Evolutionary conservation across 306 rosid genomes (phyloP), one percentile per base, ranked within the genome.

Genomic region (Calophaca sinica): DNA sequence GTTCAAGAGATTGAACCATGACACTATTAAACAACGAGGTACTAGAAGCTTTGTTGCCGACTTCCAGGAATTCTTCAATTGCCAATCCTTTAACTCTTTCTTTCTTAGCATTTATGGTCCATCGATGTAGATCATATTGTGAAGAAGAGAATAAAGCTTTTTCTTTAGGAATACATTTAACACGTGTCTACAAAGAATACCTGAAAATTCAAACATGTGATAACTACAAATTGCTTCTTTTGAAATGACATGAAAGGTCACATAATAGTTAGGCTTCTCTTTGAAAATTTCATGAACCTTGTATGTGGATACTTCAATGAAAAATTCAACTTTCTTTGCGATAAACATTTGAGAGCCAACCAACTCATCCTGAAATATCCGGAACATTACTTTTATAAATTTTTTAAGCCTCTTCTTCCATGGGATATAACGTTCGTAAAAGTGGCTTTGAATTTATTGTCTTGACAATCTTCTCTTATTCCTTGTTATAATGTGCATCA

Each of bases 151-250:
- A n/a, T 12, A 13, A 0, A 62, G 10, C 5, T 62, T 35, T 62
- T 11, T 60, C 26, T 62, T 62, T 62, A 36, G 6, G 48, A 62
- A 62, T 14, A 62, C 48, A n/a, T n/a, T n/a, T n/a, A n/a, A n/a
- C n/a, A n/a, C n/a, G n/a, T n/a, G n/a, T n/a, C n/a, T n/a, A n/a
- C n/a, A n/a, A n/a, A n/a, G n/a, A n/a, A n/a, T n/a, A n/a, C n/a
- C n/a, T n/a, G n/a, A n/a, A n/a, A n/a, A n/a, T n/a, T n/a, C n/a
- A n/a, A n/a, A n/a, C n/a, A n/a, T n/a, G n/a, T n/a, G n/a, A n/a
- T n/a, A n/a, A 60, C 26, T 12, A 33, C 45, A 60, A 32, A 13
- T 60, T 60, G 66, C 66, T 60, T 60, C 1, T 11, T 60, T 60
- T 33, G 26, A 33, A n/a, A n/a, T n/a, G n/a, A n/a, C n/a, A n/a